These are phyloP conservation scores for Backusella luteola DNA, from an alignment of 192 early-diverging fungal genomes.

Conservation along the genomic window DNA sequence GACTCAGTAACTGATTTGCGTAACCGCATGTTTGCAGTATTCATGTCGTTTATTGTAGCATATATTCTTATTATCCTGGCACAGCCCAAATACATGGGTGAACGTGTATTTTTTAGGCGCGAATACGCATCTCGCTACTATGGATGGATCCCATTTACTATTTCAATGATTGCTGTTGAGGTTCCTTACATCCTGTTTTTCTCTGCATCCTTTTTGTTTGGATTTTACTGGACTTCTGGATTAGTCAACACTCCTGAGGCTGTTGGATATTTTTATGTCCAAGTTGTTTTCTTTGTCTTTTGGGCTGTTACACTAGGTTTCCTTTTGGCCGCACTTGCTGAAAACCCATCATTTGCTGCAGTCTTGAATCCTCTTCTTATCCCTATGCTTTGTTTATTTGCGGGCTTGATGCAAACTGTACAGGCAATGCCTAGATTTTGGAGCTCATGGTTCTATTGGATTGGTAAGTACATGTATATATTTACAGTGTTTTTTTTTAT, in stretches of 20 bases:
- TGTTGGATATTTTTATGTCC: constrained; percentile 64
- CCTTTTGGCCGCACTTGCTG: constrained; percentile 59
- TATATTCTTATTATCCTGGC: constrained; percentile 69
- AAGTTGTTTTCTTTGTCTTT: constrained; percentile 56
- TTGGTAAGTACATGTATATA: constrained; percentile 21
- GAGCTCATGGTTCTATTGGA: constrained; percentile 68
- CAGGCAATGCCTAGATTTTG: constrained; percentile 64
- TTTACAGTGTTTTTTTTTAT: background rate
- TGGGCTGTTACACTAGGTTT: constrained; percentile 70
- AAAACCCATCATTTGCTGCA: constrained; percentile 55
- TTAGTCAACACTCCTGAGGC: constrained; percentile 50
- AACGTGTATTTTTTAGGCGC: constrained; percentile 64
- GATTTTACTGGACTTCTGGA: constrained; percentile 76
- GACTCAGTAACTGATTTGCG: constrained; percentile 57
- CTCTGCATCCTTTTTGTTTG: constrained; percentile 62
- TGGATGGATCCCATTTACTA: constrained; percentile 62
- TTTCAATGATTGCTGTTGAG: constrained; percentile 63
- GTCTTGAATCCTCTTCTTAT: constrained; percentile 69
- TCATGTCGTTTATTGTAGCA: constrained; percentile 63
- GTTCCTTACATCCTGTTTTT: constrained; percentile 63
- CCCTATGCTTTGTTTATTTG: constrained; percentile 65
- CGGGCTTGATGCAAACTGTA: constrained; percentile 64
- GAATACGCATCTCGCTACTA: constrained; percentile 71
- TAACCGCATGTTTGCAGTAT: constrained; percentile 72
- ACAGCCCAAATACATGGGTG: constrained; percentile 63